Conservation (phyloP, 2,329 filamentous ascomycete species). For the Sordariomycetes sp. region DNA sequence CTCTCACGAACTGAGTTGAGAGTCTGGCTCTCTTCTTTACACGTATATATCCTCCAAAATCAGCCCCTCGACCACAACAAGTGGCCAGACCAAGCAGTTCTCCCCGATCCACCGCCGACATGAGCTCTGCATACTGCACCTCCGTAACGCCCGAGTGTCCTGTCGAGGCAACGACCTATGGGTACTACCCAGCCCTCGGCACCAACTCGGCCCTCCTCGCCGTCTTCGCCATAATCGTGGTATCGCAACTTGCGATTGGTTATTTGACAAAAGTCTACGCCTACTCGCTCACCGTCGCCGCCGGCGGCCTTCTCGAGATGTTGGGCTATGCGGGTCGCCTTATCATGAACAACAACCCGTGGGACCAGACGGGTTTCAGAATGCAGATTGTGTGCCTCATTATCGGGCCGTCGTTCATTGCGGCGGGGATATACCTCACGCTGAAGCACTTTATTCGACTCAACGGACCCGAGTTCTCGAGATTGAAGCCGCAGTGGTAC, state of each 20-base stretch:
- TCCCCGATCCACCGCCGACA: background rate
- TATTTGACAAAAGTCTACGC: background rate
- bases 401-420: constrained; percentile 50
- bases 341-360: constrained; percentile 39
- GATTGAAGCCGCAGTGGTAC: constrained; percentile 30
- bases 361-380: constrained; percentile 28
- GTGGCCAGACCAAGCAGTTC: too few species aligned
- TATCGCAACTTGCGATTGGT: constrained; percentile 10
- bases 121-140: background rate
- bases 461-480: constrained; percentile 33
- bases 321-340: constrained; percentile 47
- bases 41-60: too few species aligned
- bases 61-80: too few species aligned
- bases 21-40: too few species aligned
- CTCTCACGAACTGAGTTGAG: too few species aligned
- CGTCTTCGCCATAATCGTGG: constrained; percentile 33
- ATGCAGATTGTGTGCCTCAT: constrained; percentile 50
- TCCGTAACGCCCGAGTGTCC: background rate
- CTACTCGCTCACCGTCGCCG: background rate
- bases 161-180: constrained; percentile 17
- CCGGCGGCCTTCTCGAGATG: constrained; percentile 39
- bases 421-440: constrained; percentile 50
- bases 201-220: constrained; percentile 38
- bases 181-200: constrained; percentile 37
- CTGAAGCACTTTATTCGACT: constrained; percentile 33